Evolutionary conservation across 2,329 filamentous ascomycete species (phyloP), one percentile per base, ranked within the genome.

Genomic region (Diplodia sapinea): DNA sequence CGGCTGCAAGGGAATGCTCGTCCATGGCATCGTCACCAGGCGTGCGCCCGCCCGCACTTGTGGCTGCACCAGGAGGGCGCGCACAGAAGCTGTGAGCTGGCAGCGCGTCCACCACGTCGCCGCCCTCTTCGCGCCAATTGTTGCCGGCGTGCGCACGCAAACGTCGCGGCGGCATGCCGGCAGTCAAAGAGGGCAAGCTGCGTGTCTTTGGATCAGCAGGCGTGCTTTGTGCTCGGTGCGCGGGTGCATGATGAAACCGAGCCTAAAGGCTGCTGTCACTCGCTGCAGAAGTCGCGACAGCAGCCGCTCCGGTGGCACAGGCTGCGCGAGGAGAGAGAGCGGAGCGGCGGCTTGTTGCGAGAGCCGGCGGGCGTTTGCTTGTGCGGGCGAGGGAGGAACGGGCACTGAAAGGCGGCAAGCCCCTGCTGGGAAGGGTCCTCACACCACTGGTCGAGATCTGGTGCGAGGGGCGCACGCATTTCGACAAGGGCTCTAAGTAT

Each of bases 1-100:
- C 72, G 15, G 43, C 57, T 62, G 57, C 57, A 62, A 62, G 57
- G 57, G 57, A 23, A 61, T 47, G 56, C 31, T 33, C 31, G 71
- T 70, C 5, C 71, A 73, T 13, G 26, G 59, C 59, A 63, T 47
- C 47, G 40, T 61, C 57, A 59, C 56, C 56, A 57, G 54, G 36
- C 54, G 52, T 29, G 36, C 55, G 56, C 56, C 56, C 55, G 38
- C 56, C 40, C 40, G 47, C 59, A 51, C 59, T 51, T 38, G 59
- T 51, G 59, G 43, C 47, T 63, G 43, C 47, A n/a, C 54, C 33
- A 40, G 17, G 20, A 11, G 17, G 33, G 9, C 54, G 33, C 54
- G 59, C 59, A 63, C 59, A 50, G 47, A 47, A 63, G 59, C 59
- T 51, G 43, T 63, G 59, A 63, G 59, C 29, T 63, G 59, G 59